phyloP scores from a whole-genome alignment of 352 stramenopile species.

The Blastocystis hominis region DNA sequence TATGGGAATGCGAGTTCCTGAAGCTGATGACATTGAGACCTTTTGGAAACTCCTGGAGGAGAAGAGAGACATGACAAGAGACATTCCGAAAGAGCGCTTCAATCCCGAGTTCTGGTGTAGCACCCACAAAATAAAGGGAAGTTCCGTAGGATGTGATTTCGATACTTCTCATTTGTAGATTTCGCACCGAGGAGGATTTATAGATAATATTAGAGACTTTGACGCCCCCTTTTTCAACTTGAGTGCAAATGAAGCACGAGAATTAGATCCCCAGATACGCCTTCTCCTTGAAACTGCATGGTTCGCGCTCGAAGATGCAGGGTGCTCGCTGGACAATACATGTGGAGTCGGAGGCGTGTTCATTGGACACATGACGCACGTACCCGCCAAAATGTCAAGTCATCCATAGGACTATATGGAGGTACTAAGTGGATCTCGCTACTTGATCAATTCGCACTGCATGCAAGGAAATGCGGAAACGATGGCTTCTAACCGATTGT shows the following conservation, averaged over 20 bases:
- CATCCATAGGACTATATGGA: slow-evolving; percentile 55
- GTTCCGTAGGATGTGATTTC: slow-evolving; percentile 1
- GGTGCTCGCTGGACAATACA: background rate
- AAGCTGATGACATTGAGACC: slow-evolving; percentile 46
- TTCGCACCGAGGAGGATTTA: slow-evolving; percentile 45
- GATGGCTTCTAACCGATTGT: slow-evolving; percentile 51
- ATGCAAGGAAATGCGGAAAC: slow-evolving; percentile 57
- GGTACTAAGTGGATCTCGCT: slow-evolving; percentile 35
- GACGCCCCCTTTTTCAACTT: slow-evolving; percentile 58
- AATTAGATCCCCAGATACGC: slow-evolving; percentile 57
- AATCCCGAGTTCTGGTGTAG: slow-evolving; percentile 58
- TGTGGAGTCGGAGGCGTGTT: slow-evolving; percentile 33
- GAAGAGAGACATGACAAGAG: slow-evolving; percentile 44
- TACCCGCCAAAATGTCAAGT: background rate
- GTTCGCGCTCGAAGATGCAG: slow-evolving; percentile 51
- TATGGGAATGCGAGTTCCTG: slow-evolving; percentile 50
- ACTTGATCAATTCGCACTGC: slow-evolving; percentile 50
- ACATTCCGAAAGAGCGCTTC: slow-evolving; percentile 57
- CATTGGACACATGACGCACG: slow-evolving; percentile 56
- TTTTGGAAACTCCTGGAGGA: slow-evolving; percentile 53
- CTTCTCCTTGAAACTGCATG: slow-evolving; percentile 52
- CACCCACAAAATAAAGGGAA: slow-evolving; percentile 40
- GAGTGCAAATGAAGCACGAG: slow-evolving; percentile 48
- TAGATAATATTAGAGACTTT: slow-evolving; percentile 58
- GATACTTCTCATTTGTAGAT: slow-evolving; percentile 16